Base-by-base conservation (phyloP, 495 filamentous ascomycete genomes). In the Daldinia decipiens region DNA sequence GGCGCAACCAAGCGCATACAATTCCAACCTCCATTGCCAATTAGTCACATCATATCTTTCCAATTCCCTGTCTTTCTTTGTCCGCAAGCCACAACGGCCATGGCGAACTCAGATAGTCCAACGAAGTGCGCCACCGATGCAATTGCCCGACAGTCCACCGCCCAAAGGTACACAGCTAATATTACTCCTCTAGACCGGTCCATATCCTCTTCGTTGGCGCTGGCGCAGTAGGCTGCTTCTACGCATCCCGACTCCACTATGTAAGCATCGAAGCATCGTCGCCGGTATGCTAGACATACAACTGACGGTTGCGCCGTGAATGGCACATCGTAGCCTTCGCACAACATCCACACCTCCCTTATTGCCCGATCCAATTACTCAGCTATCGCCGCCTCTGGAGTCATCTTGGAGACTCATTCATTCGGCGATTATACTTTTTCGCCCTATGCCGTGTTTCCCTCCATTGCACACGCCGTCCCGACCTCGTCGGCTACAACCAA, bases 221-320 rank as follows among this genome's bases (percentile, higher is more conserved):
- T 19, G 86, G 86, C 45, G 86, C 86, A 52, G 85, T 88, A 19
- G 86, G 86, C 31, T 86, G 84, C 62, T 87, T 88, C 78, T 88
- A 87, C 65, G 86, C 84, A 24, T 87, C 85, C 13, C 78, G 86
- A 34, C 74, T 87, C 38, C 84, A 87, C 67, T 79, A 82, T 67
- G 83, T 82, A 73, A 69, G 81, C 31, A 50, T 34, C 32, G 32
- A 34, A 12, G 9, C 32, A 34, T 34, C 38, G 60, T 67, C 27
- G 51, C 60, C 36, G 36, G 29, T 36, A 19, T 36, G 29, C 36
- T 39, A 40, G 38, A 40, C 47, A 51, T 51, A 31, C 45, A 51
- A 24, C 64, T 67, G 64, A 72, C 53, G 39, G 32, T 59, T 31
- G 34, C 55, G 45, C 50, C 43, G 29, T 27, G 17, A 12, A 54